Evolutionary conservation across 495 filamentous ascomycete genomes (phyloP), one percentile per base, ranked within the genome.

Genomic region (Aspergillus biplanus): DNA sequence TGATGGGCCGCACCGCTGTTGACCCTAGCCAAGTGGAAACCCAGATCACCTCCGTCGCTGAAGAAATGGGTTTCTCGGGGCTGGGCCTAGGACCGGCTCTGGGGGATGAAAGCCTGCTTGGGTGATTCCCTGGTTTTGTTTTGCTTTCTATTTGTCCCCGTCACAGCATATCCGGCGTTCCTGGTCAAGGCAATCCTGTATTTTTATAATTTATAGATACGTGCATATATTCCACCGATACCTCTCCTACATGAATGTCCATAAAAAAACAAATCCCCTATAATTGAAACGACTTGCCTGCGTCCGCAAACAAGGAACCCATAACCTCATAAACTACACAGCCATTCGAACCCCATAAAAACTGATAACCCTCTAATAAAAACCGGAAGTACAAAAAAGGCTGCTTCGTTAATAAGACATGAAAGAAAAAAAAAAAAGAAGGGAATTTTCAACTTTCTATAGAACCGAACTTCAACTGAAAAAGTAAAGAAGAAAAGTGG

Each of bases 31-130:
- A 63, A 5, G 69, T 78, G n/a, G 76, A 85, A 53, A 66, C 72
- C 4, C 69, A 80, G 46, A 71, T 88, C 31, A 67, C 69, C 27
- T 64, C 71, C 21, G 83, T 82, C 21, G 84, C 85, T 15, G 57
- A 61, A 52, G 83, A 87, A 60, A 88, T 89, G 86, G 81, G 82
- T 7, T 79, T 84, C 15, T 50, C 59, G 9, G 73, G 67, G 7
- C 63, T 81, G 34, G 63, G 75, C 50, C 63, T 82, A 27, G 77
- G 73, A 4, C 63, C 67, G 34, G 65, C 72, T 16, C 44, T 75
- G 0, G 71, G 73, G 15, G 69, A 72, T 49, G 72, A 73, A 56
- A 71, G 68, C 63, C 69, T 75, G 61, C 65, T 77, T 33, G 8
- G 27, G 21, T 55, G 16, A 47, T 13, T 21, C 39, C 59, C 42